Evolutionary conservation across 306 rosid species (phyloP).

Genomic region (Sicyos baderoa): DNA sequence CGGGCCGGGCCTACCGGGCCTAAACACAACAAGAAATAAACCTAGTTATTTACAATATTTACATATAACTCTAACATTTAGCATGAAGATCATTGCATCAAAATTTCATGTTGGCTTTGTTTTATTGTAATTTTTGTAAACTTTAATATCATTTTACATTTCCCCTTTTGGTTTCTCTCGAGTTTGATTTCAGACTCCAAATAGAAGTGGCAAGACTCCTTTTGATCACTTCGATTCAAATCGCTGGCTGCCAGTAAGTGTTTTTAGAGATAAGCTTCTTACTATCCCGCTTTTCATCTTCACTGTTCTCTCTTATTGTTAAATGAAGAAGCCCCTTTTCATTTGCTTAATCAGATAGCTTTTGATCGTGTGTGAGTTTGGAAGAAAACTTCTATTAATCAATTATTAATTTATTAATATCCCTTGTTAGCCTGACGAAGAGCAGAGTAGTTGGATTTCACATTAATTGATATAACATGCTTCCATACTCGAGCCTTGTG

Average conservation of each 20-base stretch:
- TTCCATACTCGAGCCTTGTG: not conserved
- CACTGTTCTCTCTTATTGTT: not conserved
- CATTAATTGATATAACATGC: constrained; percentile 14
- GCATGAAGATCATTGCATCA: constrained; percentile 1
- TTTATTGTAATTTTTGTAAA: constrained; percentile 10
- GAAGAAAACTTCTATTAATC: not conserved
- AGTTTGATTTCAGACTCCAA: constrained; percentile 49
- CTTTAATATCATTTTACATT: constrained; percentile 3
- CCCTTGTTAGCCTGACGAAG: not conserved
- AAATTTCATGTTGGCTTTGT: constrained; percentile 9
- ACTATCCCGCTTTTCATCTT: not conserved
- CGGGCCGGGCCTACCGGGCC: too few relatives aligned
- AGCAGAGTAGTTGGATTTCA: not conserved
- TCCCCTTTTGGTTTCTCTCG: constrained; percentile 18
- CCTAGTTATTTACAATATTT: too few relatives aligned
- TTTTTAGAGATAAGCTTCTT: not conserved
- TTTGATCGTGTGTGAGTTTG: not conserved
- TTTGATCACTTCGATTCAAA: constrained; percentile 70
- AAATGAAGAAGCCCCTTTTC: not conserved
- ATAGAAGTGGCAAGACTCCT: constrained; percentile 75
- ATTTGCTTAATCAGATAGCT: not conserved
- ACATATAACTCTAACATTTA: too few relatives aligned
- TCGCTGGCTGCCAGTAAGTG: constrained; percentile 98
- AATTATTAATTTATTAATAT: not conserved
- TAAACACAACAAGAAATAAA: too few relatives aligned